Percentiles rank a stretch among this genome's conserved stretches.
These are phyloP conservation scores for Poa annua DNA, from an alignment of 176 grass and related monocot species.

Conservation along the genomic window DNA sequence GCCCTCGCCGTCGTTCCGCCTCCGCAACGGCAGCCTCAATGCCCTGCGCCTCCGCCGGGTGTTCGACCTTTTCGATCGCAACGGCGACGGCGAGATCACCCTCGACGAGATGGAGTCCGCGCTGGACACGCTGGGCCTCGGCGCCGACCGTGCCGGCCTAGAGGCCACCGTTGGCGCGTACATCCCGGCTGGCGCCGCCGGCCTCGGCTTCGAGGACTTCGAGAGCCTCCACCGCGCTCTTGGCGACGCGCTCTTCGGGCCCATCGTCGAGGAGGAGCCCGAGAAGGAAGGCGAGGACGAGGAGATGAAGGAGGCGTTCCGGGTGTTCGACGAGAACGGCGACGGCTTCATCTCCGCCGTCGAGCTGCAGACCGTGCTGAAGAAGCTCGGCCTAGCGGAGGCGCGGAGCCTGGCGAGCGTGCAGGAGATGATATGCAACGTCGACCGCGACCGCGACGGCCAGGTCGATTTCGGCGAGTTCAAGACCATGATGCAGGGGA, in stretches of 20 bases:
- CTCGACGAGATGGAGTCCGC: constrained; percentile 80
- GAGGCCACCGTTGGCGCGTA: constrained; percentile 60
- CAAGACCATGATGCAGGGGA: constrained; percentile 95
- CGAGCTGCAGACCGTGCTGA: constrained; percentile 90
- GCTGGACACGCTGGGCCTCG: constrained; percentile 85
- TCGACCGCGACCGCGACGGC: constrained; percentile 77
- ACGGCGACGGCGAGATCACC: constrained; percentile 94
- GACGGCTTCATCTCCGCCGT: constrained; percentile 88
- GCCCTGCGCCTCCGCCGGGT: constrained; percentile 80
- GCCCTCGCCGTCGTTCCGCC: constrained; percentile 87
- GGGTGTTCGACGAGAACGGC: constrained; percentile 92
- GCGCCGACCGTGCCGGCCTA: constrained; percentile 60
- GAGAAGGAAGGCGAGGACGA: constrained; percentile 52
- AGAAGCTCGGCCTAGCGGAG: constrained; percentile 84
- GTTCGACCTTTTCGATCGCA: constrained; percentile 94
- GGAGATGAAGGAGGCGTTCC: constrained; percentile 96
- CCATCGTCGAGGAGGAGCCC: neutral
- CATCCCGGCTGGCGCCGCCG: constrained; percentile 63
- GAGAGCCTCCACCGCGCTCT: constrained; percentile 84
- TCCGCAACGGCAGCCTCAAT: constrained; percentile 93
- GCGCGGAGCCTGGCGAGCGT: constrained; percentile 67
- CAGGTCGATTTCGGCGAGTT: constrained; percentile 93
- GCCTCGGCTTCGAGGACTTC: constrained; percentile 79
- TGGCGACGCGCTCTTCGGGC: constrained; percentile 76
- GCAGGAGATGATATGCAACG: constrained; percentile 92